phyloP scores from a whole-genome alignment of 2,329 filamentous ascomycete genomes.

The Pseudogymnoascus sp. region DNA sequence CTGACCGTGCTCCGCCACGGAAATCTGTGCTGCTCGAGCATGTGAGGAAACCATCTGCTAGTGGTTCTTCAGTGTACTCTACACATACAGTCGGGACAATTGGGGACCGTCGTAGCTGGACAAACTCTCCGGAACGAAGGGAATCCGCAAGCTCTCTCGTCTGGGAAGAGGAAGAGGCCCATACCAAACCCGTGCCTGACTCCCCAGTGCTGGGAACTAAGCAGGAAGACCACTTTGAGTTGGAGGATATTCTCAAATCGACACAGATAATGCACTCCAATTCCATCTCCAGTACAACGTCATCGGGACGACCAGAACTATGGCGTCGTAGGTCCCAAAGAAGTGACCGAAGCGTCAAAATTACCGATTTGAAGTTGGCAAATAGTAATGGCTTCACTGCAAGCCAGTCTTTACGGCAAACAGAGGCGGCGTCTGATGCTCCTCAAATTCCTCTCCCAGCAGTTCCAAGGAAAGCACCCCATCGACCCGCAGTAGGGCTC shows the following conservation, averaged over 20 bases:
- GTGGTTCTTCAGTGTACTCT: constrained; percentile 4
- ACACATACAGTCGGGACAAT: neutral
- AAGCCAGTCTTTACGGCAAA: constrained; percentile 19
- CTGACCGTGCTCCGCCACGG: constrained; percentile 6
- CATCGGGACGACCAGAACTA: constrained; percentile 21
- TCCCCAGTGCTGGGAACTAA: neutral
- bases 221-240: constrained; percentile 6
- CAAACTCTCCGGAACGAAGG: constrained; percentile 1
- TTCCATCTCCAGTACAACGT: constrained; percentile 10
- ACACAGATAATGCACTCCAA: constrained; percentile 9
- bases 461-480: constrained; percentile 1
- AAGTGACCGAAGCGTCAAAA: constrained; percentile 23
- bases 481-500: neutral
- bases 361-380: constrained; percentile 28
- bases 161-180: neutral
- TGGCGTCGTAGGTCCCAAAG: constrained; percentile 28
- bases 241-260: constrained; percentile 7
- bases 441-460: constrained; percentile 8
- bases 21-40: constrained; percentile 3
- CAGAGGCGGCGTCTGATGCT: constrained; percentile 2
- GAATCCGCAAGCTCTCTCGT: constrained; percentile 3
- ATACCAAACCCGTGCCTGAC: neutral
- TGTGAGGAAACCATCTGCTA: neutral
- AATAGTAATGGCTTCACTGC: constrained; percentile 30
- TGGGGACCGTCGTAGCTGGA: constrained; percentile 3